Percentiles rank a stretch among this genome's conserved stretches.
Conservation (phyloP, 352 stramenopile genomes). For the Phytopythium helicoides region DNA sequence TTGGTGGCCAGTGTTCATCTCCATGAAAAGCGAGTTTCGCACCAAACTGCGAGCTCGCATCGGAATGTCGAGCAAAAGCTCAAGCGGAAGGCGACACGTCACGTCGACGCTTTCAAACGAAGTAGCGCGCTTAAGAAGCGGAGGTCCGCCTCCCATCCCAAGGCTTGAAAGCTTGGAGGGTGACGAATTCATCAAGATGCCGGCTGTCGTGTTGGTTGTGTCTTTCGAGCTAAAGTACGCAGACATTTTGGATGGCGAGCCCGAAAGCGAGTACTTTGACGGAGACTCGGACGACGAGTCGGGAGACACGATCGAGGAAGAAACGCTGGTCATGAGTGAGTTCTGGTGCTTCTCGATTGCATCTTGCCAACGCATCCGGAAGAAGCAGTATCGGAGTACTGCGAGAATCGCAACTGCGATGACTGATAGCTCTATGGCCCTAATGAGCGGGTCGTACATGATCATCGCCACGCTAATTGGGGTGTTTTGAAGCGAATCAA, state of each 20-base stretch:
- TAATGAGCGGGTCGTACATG: slow-evolving; percentile 20
- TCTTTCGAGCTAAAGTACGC: slow-evolving; percentile 7
- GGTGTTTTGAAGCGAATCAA: slow-evolving; percentile 16
- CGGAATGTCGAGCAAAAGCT: slow-evolving; percentile 28
- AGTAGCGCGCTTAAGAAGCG: slow-evolving; percentile 23
- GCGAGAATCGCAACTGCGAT: slow-evolving; percentile 16
- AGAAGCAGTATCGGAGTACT: slow-evolving; percentile 18
- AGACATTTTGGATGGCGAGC: slow-evolving; percentile 3
- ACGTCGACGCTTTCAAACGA: slow-evolving; percentile 12
- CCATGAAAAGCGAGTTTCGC: slow-evolving; percentile 33
- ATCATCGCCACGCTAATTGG: slow-evolving; percentile 5
- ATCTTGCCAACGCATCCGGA: slow-evolving; percentile 8
- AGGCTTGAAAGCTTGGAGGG: slow-evolving; percentile 17
- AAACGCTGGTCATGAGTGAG: slow-evolving; percentile 4
- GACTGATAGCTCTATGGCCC: slow-evolving; percentile 12
- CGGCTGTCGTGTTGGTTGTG: slow-evolving; percentile 15
- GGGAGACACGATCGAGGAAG: slow-evolving; percentile 15
- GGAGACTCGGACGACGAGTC: slow-evolving; percentile 8
- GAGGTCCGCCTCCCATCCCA: slow-evolving; percentile 6
- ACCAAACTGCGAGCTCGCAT: slow-evolving; percentile 49
- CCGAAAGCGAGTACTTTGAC: slow-evolving; percentile 4
- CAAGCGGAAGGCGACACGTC: slow-evolving; percentile 26
- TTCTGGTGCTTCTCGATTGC: slow-evolving; percentile 9
- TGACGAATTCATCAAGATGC: slow-evolving; percentile 23
- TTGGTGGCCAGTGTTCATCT: slow-evolving; percentile 22